Percentiles rank a stretch among this genome's conserved stretches.
Evolutionary conservation across 2,329 filamentous ascomycete genomes (phyloP).

Genomic region (Cladosporium sphaerospermum): DNA sequence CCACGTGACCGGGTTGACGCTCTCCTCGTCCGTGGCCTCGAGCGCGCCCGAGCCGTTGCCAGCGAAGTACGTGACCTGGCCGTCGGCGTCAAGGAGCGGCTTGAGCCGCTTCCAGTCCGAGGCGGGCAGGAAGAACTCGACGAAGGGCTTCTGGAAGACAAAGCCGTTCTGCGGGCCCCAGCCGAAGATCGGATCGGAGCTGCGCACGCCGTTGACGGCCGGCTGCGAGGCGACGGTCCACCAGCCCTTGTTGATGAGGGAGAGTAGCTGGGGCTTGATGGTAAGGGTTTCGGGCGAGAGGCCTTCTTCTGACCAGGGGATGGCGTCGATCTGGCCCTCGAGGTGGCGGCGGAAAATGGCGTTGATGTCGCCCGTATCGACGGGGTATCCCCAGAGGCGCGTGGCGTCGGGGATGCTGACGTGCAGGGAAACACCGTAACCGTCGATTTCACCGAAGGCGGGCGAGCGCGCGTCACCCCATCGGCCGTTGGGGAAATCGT

Average conservation of each 20-base stretch:
- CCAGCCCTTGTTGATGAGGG: conserved; percentile 78
- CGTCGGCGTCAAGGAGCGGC: conserved; percentile 58
- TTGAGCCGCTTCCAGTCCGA: conserved; percentile 65
- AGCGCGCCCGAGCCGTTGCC: conserved; percentile 74
- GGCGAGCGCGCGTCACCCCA: conserved; percentile 92
- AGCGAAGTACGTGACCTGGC: conserved; percentile 80
- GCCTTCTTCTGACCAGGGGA: conserved; percentile 91
- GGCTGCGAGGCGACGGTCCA: conserved; percentile 97
- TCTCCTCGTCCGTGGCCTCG: conserved; percentile 57
- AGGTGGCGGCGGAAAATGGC: conserved; percentile 76
- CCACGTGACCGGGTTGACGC: conserved; percentile 94
- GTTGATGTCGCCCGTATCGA: conserved; percentile 64
- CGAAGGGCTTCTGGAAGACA: conserved; percentile 96
- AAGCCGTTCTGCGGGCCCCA: conserved; percentile 92
- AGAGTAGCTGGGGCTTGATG: conserved; percentile 69
- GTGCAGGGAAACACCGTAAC: conserved; percentile 94
- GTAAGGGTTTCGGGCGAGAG: conserved; percentile 75
- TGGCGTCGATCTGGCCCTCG: conserved; percentile 67
- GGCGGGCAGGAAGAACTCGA: conserved; percentile 84
- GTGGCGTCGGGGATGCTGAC: conserved; percentile 80
- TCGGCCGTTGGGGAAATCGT: conserved; percentile 93
- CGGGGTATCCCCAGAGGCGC: conserved; percentile 77
- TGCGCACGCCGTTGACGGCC: conserved; percentile 78
- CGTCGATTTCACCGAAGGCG: conserved; percentile 93
- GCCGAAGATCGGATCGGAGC: conserved; percentile 72